phyloP scores from a whole-genome alignment of 805 yeast species.

The Metschnikowia gelsemii region DNA sequence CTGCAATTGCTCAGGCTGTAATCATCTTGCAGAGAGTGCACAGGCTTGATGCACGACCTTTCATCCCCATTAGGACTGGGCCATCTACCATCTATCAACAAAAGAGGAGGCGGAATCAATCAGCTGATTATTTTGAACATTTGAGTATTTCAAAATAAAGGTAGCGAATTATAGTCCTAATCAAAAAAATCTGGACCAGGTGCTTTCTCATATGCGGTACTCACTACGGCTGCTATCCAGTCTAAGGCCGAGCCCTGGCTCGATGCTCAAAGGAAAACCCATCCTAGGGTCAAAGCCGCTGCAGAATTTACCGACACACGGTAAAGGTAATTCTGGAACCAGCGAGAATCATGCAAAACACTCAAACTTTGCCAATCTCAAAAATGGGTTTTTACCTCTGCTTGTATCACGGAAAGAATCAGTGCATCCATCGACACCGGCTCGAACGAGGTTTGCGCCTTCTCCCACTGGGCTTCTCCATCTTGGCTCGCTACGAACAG shows the following conservation, averaged over 20 bases:
- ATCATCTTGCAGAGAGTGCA: too few relatives aligned
- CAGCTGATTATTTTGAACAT: too few relatives aligned
- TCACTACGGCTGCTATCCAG: conserved; percentile 16
- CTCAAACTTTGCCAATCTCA: neutral
- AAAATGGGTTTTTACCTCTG: conserved; percentile 5
- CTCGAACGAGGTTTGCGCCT: conserved; percentile 92
- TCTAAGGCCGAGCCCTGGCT: conserved; percentile 12
- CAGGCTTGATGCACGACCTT: too few relatives aligned
- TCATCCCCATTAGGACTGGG: too few relatives aligned
- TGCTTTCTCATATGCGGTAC: conserved; percentile 6
- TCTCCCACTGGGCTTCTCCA: conserved; percentile 97
- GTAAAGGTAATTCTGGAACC: neutral
- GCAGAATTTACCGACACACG: neutral
- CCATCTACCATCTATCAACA: too few relatives aligned
- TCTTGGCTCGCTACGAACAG: conserved; percentile 90
- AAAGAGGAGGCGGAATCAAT: too few relatives aligned
- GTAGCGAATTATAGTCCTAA: too few relatives aligned
- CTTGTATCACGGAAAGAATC: conserved; percentile 3
- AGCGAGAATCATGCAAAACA: too few relatives aligned
- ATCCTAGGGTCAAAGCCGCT: neutral
- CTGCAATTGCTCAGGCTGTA: too few relatives aligned
- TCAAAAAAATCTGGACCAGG: too few relatives aligned
- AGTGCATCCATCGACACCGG: conserved; percentile 53
- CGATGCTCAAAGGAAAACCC: conserved; percentile 5
- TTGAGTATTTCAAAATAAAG: too few relatives aligned